phyloP scores from a whole-genome alignment of 2,329 filamentous ascomycete genomes.

The Fusarium oligoseptatum region DNA sequence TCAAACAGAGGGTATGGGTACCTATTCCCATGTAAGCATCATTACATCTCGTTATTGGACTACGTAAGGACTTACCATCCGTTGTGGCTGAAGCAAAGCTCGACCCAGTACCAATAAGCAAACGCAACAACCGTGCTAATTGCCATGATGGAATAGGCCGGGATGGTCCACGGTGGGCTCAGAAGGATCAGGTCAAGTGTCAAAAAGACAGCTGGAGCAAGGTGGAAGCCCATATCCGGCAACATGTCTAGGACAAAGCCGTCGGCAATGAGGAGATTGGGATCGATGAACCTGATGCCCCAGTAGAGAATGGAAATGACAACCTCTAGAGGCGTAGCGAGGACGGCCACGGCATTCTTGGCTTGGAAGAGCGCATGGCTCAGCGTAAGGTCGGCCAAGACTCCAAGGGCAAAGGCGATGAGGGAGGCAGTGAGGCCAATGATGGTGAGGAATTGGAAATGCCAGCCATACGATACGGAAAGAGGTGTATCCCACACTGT shows the following conservation, averaged over 20 bases:
- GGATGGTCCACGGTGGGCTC: slow-evolving; percentile 79
- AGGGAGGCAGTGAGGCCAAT: slow-evolving; percentile 74
- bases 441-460: slow-evolving; percentile 81
- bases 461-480: slow-evolving; percentile 73
- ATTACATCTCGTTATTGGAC: not conserved
- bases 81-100: slow-evolving; percentile 77
- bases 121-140: slow-evolving; percentile 72
- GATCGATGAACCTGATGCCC: slow-evolving; percentile 72
- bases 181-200: slow-evolving; percentile 75
- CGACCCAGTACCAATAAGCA: slow-evolving; percentile 82
- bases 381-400: slow-evolving; percentile 74
- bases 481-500: slow-evolving; percentile 64
- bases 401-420: slow-evolving; percentile 70
- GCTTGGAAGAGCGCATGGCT: slow-evolving; percentile 69
- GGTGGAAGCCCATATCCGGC: slow-evolving; percentile 75
- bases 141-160: slow-evolving; percentile 68
- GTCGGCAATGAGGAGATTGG: slow-evolving; percentile 64
- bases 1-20: slow-evolving; percentile 92
- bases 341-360: slow-evolving; percentile 77
- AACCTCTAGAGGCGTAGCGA: slow-evolving; percentile 77
- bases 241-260: slow-evolving; percentile 67
- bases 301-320: slow-evolving; percentile 81
- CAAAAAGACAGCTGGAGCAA: slow-evolving; percentile 74
- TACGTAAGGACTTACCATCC: slow-evolving; percentile 64
- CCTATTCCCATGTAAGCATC: slow-evolving; percentile 55